Evolutionary conservation across 1,139 yeast species (phyloP).

Genomic region (Hyphopichia wangnamkhiaoensis): DNA sequence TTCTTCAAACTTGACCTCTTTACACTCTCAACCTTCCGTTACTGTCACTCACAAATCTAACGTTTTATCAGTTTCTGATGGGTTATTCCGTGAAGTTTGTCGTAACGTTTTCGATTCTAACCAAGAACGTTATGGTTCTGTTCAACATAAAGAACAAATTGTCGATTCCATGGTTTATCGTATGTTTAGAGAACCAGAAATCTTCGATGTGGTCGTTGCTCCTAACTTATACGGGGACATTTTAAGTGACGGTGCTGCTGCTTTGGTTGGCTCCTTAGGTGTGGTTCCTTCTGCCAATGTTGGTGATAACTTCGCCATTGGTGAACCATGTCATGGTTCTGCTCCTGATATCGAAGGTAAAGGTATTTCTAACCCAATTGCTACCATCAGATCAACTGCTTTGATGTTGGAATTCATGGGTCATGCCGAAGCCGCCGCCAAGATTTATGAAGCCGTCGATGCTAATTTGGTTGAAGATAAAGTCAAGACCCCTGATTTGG

Average conservation of each 20-base stretch:
- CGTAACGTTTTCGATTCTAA: constrained; percentile 72
- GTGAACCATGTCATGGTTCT: constrained; percentile 99
- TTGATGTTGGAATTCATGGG: constrained; percentile 98
- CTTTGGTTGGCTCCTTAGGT: constrained; percentile 95
- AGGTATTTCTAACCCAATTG: constrained; percentile 94
- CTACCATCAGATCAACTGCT: constrained; percentile 96
- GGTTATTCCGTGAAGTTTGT: constrained; percentile 92
- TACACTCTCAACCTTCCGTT: constrained; percentile 64
- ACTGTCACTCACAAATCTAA: constrained; percentile 97
- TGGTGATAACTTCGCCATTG: constrained; percentile 93
- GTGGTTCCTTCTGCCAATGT: constrained; percentile 98
- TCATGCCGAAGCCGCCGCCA: constrained; percentile 83
- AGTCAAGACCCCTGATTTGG: constrained; percentile 91
- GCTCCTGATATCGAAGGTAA: constrained; percentile 98
- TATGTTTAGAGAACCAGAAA: constrained; percentile 96
- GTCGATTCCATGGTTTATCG: constrained; percentile 99
- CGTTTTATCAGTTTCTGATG: constrained; percentile 89
- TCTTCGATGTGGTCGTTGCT: constrained; percentile 96
- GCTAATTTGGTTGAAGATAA: constrained; percentile 81
- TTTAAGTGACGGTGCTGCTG: constrained; percentile 98
- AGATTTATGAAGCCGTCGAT: constrained; percentile 91
- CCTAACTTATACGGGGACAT: constrained; percentile 98
- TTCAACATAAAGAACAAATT: constrained; percentile 87
- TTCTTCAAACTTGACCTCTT: constrained; percentile 36
- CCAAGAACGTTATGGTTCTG: constrained; percentile 53